Evolutionary conservation across 352 stramenopile species (phyloP).

Genomic region (Thalassiosira ordinaria): DNA sequence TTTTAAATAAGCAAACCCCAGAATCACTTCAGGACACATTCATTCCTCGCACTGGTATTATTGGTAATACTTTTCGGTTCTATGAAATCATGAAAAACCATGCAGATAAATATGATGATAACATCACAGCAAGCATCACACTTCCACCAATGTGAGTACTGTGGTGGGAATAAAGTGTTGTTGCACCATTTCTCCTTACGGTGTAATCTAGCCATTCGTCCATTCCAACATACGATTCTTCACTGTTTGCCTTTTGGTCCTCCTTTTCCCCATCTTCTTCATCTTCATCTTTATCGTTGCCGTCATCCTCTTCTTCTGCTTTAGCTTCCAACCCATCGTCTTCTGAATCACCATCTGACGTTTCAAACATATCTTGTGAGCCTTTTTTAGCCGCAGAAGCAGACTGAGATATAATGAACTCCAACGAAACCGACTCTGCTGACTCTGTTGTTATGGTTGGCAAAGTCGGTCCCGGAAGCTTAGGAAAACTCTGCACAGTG

Average conservation of each 20-base stretch:
- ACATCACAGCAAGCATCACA: too few species aligned
- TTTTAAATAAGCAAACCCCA: too few species aligned
- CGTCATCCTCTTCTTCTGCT: neutral
- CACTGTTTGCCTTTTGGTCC: neutral
- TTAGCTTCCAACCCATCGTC: too few species aligned
- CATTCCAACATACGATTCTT: neutral
- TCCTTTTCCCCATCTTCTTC: neutral
- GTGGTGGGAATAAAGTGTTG: too few species aligned
- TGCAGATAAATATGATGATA: too few species aligned
- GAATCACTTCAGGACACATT: too few species aligned
- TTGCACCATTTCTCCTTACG: too few species aligned
- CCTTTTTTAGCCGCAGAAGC: neutral
- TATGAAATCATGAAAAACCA: too few species aligned
- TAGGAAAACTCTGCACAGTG: constrained; percentile 7
- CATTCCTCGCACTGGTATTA: too few species aligned
- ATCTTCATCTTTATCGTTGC: neutral
- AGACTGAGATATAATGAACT: constrained; percentile 8
- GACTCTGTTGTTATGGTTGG: constrained; percentile 24
- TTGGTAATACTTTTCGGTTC: too few species aligned
- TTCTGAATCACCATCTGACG: neutral
- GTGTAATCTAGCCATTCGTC: constrained; percentile 2
- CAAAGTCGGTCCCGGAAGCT: constrained; percentile 30
- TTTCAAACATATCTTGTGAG: neutral
- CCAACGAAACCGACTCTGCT: neutral
- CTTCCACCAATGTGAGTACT: too few species aligned